Evolutionary conservation across 2,329 filamentous ascomycete species (phyloP), one percentile per base, ranked within the genome.

Genomic region (Fusarium falciforme): DNA sequence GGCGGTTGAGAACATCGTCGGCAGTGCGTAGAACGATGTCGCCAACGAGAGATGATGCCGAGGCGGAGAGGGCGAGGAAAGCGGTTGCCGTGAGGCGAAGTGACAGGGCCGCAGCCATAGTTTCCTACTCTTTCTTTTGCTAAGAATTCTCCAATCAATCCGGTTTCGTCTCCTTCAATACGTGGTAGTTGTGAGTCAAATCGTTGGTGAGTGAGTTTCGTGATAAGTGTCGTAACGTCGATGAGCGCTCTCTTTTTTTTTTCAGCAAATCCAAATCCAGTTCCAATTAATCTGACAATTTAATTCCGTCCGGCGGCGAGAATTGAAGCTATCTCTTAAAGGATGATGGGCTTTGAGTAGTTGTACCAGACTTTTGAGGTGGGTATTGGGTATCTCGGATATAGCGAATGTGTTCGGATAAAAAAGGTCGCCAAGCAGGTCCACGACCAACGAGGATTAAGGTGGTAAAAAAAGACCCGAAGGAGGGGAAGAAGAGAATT

Each of bases 1-100:
- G 79, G 16, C 74, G 73, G 49, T 73, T 62, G 52, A 82, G 77
- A 33, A 82, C 79, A 60, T 82, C 79, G 20, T 80, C 76, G 63
- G 80, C 67, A 44, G 67, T 72, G 42, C 80, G 76, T 36, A 81
- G 58, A 35, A 75, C 54, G 47, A 70, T 65, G 17, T 71, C 67
- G 16, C 72, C 47, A 16, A 57, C 59, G n/a, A 62, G 47, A 17
- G 62, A 52, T 60, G 73, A 70, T 54, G 77, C 75, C 42, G 74
- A 71, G 36, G 64, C 65, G 22, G 72, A 74, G 61, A 76, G 59
- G 52, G 72, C 68, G 55, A 78, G 61, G 16, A 77, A 66, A 12
- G 71, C 67, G 55, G 55, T 58, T 66, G 68, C 74, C 59, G 66
- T 64, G 31, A 78, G 67, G 61, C 68, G 71, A 10, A 77, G 52